Conservation (phyloP, 2,329 filamentous ascomycete genomes). For the Xylariaceae sp. region DNA sequence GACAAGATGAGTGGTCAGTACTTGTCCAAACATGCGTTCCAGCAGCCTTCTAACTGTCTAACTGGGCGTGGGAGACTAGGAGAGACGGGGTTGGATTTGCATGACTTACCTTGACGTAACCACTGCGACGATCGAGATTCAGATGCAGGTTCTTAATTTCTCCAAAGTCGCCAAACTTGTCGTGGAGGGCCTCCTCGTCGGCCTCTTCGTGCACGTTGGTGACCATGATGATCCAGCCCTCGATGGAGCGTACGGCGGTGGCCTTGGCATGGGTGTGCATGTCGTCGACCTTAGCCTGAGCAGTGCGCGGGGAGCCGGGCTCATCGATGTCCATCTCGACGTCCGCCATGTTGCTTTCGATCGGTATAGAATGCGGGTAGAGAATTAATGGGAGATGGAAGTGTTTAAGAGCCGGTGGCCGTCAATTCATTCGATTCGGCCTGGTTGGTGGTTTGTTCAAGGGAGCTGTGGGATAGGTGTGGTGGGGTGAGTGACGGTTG, state of each 20-base stretch:
- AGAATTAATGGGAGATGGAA: not conserved
- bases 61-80: not conserved
- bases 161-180: slow-evolving; percentile 76
- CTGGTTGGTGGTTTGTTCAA: slow-evolving; percentile 3
- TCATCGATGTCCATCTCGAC: slow-evolving; percentile 57
- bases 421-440: not conserved
- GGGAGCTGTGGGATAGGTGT: not conserved
- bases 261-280: slow-evolving; percentile 70
- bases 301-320: slow-evolving; percentile 34
- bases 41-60: not conserved
- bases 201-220: slow-evolving; percentile 87
- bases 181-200: slow-evolving; percentile 74
- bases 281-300: slow-evolving; percentile 49
- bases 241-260: slow-evolving; percentile 77
- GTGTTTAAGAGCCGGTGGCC: not conserved
- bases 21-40: not conserved
- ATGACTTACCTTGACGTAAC: slow-evolving; percentile 70
- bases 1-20: not conserved
- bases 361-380: not conserved
- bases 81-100: not conserved
- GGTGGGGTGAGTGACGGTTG: not conserved
- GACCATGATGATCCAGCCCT: slow-evolving; percentile 83
- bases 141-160: slow-evolving; percentile 84
- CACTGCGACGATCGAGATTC: slow-evolving; percentile 74
- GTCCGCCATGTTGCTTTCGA: slow-evolving; percentile 42